Evolutionary conservation across 1,284 basidiomycete species (phyloP), one percentile per base, ranked within the genome.

Genomic region (Malassezia equina): DNA sequence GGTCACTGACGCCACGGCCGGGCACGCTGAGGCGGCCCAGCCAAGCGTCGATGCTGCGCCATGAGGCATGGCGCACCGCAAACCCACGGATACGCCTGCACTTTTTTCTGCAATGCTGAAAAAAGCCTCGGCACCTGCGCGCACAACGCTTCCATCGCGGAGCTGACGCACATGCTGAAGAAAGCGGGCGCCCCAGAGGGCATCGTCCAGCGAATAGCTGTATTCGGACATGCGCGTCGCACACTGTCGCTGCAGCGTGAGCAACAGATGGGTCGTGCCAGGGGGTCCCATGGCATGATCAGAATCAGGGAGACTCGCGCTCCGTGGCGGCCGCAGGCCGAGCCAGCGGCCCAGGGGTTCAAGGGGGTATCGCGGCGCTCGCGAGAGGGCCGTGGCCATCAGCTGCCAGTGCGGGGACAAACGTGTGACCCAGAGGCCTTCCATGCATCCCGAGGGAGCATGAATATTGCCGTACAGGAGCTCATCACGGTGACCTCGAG

Each of bases 161-260:
- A 41, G 23, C 32, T n/a, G 25, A 21, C 7, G n/a, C 11, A 44
- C 17, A 5, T 23, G 28, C 31, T 45, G 49, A 33, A 96, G 79
- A n/a, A 89, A 81, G 7, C 88, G 81, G 19, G 89, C 75, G 7
- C 93, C 93, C 80, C 86, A 86, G 84, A 98, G 90, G 11, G 79
- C 85, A 69, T 96, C 91, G 64, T 91, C 87, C 0, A 88, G 86
- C 59, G 88, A 91, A 79, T 88, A 96, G 12, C 86, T 88, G 69
- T 94, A 96, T 75, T 96, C 93, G 3, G 86, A 86, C 60, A 87
- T 89, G 83, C 88, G 93, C 61, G 85, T 82, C 0, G 91, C 91
- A 1, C 88, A 83, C 69, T 95, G 90, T 66, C 93, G 88, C 75
- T 95, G 90, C 25, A 96, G 75, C 58, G 83, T 88, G 57, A 96